Evolutionary conservation across 2,329 filamentous ascomycete species (phyloP), one percentile per base, ranked within the genome.

Genomic region (Alternaria hordeiaustralica): DNA sequence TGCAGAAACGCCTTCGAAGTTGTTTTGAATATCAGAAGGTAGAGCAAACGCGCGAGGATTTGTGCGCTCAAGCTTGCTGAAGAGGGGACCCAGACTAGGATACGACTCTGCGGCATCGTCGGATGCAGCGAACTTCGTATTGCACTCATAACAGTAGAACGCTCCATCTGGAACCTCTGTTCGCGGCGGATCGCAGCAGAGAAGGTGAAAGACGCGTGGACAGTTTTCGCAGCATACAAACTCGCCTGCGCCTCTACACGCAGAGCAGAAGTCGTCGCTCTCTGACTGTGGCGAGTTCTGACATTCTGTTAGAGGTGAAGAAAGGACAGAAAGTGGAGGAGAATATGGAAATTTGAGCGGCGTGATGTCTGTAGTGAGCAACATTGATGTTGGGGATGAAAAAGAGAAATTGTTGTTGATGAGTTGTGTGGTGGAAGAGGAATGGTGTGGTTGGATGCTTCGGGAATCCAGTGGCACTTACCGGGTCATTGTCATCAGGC

Each of bases 151-250:
- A 82, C 95, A 98, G 79, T 87, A 96, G 92, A 94, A 98, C 15
- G 73, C 71, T 9, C 75, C 77, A 33, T 75, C 72, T 36, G 77
- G 76, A 58, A 76, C 72, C 33, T 73, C 65, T 25, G 69, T 58
- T 57, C 73, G 84, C 43, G 93, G 91, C 65, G 95, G 94, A 79
- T 96, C 91, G 70, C 96, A 88, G 79, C 96, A 98, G 63, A 88
- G 86, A 78, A 96, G 93, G 81, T 98, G 96, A 81, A 96, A 97
- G 6, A 94, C 93, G 70, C 93, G 89, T 64, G 90, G 88, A 82
- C 96, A 99, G 66, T 92, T 92, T 82, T 98, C 96, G 80, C 96
- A 99, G 82, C 94, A 97, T 69, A 98, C 87, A 67, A 99, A 87
- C 71, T 93, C 89, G 61, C 95, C 95, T 70, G 89, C 91, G 67